Evolutionary conservation across 768 basidiomycete genomes (phyloP).

Genomic region (Tulasnella sp.): DNA sequence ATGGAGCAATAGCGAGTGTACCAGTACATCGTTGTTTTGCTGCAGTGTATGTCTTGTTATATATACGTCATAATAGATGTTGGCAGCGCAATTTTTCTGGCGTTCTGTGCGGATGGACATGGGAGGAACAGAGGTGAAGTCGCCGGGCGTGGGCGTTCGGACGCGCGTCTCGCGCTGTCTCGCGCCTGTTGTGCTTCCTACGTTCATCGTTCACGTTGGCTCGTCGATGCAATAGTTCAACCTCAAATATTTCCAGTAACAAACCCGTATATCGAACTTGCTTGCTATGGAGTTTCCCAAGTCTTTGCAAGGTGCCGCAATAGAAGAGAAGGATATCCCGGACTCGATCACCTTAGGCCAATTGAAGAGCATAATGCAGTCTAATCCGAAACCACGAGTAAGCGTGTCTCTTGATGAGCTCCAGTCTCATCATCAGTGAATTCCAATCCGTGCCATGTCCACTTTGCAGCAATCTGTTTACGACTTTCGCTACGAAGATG

Average conservation of each 20-base stretch:
- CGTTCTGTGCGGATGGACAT: not conserved
- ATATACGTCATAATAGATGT: not conserved
- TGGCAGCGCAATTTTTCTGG: not conserved
- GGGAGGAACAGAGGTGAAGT: not conserved
- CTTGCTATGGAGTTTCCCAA: slow-evolving; percentile 20
- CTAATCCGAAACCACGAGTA: slow-evolving; percentile 33
- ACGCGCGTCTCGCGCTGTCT: not conserved
- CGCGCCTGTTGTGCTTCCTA: not conserved
- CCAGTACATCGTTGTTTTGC: not conserved
- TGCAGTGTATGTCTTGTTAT: not conserved
- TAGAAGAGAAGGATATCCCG: slow-evolving; percentile 27
- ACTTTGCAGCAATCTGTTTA: slow-evolving; percentile 68
- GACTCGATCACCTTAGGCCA: slow-evolving; percentile 37
- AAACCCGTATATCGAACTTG: not conserved
- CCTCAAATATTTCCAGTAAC: not conserved
- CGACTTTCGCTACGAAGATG: slow-evolving; percentile 93
- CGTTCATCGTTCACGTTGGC: not conserved
- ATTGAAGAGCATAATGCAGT: slow-evolving; percentile 32
- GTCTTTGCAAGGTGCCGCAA: slow-evolving; percentile 7
- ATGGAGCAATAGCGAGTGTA: slow-evolving; percentile 1
- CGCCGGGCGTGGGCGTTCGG: not conserved
- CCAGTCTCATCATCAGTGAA: not conserved
- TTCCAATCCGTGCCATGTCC: not conserved
- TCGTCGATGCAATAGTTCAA: slow-evolving; percentile 4
- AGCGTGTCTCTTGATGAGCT: slow-evolving; percentile 3